Evolutionary conservation across 345 rosid genomes (phyloP).

Genomic region (Raphanus sativus): DNA sequence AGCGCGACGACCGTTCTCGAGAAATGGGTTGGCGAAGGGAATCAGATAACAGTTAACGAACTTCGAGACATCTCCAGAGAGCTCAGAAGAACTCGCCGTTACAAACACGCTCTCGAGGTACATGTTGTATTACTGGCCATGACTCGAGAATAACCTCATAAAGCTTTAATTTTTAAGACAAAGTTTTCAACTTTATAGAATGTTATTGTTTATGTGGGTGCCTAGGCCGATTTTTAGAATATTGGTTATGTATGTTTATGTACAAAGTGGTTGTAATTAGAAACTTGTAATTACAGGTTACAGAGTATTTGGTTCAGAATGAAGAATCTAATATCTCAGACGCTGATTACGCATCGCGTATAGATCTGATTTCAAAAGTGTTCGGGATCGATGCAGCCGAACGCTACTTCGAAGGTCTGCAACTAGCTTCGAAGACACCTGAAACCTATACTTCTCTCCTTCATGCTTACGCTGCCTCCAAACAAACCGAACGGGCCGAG

Average conservation of each 20-base stretch:
- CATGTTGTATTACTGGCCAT: too few species aligned
- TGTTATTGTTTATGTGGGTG: too few species aligned
- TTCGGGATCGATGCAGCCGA: slow-evolving; percentile 91
- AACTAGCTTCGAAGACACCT: slow-evolving; percentile 51
- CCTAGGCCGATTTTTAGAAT: too few species aligned
- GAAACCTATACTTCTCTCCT: slow-evolving; percentile 93
- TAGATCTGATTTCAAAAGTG: slow-evolving; percentile 82
- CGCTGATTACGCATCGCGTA: slow-evolving; percentile 65
- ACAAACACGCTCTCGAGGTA: slow-evolving; percentile 96
- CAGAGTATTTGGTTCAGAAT: slow-evolving; percentile 80
- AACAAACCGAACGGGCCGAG: slow-evolving; percentile 63
- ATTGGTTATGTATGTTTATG: too few species aligned
- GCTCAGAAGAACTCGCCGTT: slow-evolving; percentile 74
- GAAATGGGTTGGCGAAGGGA: slow-evolving; percentile 85
- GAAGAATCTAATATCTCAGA: slow-evolving; percentile 59
- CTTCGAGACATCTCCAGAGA: slow-evolving; percentile 78
- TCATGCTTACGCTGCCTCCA: slow-evolving; percentile 71
- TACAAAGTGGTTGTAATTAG: too few species aligned
- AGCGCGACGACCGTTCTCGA: slow-evolving; percentile 70
- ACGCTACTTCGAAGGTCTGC: slow-evolving; percentile 75
- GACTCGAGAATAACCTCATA: too few species aligned
- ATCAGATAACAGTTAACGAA: slow-evolving; percentile 50
- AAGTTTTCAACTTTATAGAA: too few species aligned
- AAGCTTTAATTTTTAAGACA: too few species aligned
- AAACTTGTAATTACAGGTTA: too few species aligned